These are phyloP conservation scores for Pythium brassicae DNA, from an alignment of 352 stramenopile species.

Conservation along the genomic window DNA sequence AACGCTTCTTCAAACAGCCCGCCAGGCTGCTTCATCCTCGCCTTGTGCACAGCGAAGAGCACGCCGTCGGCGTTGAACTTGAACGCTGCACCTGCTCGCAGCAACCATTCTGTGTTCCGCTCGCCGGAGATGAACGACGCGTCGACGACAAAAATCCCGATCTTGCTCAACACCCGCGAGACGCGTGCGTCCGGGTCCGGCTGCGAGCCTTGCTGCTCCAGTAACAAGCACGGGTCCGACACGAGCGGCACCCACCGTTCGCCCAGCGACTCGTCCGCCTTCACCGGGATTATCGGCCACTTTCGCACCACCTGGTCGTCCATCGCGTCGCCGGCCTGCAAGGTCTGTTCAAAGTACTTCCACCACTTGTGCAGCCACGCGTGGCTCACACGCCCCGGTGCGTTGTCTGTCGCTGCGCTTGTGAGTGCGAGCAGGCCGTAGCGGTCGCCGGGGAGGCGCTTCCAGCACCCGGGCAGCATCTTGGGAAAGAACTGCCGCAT, in stretches of 20 bases:
- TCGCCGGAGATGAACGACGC: slow-evolving; percentile 33
- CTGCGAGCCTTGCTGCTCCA: slow-evolving; percentile 15
- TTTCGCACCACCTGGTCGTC: slow-evolving; percentile 21
- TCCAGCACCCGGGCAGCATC: slow-evolving; percentile 31
- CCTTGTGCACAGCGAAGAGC: slow-evolving; percentile 28
- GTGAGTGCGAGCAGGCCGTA: slow-evolving; percentile 29
- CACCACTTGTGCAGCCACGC: slow-evolving; percentile 52
- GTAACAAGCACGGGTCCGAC: slow-evolving; percentile 27
- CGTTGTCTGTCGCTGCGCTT: not conserved
- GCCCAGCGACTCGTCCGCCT: slow-evolving; percentile 9
- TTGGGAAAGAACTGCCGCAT: slow-evolving; percentile 37
- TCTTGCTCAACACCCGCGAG: slow-evolving; percentile 23
- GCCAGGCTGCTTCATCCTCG: slow-evolving; percentile 24
- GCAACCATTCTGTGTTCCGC: slow-evolving; percentile 37
- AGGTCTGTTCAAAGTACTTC: slow-evolving; percentile 39
- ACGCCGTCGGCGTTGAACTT: slow-evolving; percentile 43
- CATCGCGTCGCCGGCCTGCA: slow-evolving; percentile 23
- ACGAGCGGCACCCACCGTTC: slow-evolving; percentile 32
- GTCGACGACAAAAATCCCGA: slow-evolving; percentile 45
- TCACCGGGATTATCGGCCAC: slow-evolving; percentile 41
- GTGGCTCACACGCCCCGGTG: slow-evolving; percentile 11
- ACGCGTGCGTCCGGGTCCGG: slow-evolving; percentile 5
- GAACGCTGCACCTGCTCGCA: slow-evolving; percentile 34
- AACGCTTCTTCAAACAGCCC: slow-evolving; percentile 41
- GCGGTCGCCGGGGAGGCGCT: slow-evolving; percentile 7